Evolutionary conservation across 2,329 filamentous ascomycete genomes (phyloP), one percentile per base, ranked within the genome.

Genomic region (Tolypocladium amazonense): DNA sequence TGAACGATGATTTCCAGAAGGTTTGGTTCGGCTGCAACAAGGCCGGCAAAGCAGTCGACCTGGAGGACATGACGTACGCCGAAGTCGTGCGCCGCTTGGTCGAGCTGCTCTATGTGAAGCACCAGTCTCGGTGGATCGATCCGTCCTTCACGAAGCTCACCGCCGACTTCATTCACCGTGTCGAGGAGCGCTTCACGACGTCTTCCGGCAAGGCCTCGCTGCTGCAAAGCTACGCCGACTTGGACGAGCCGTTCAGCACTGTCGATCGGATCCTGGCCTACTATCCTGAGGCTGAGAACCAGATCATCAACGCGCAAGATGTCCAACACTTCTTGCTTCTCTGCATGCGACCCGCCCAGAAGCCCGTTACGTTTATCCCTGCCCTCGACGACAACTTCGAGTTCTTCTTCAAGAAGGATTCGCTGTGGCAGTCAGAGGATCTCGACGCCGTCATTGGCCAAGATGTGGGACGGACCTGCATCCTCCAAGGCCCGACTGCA

Each of bases 351-450:
- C 90, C 89, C 56, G 88, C 88, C 47, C 94, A 99, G 80, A 99
- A 99, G 82, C 94, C 94, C 2, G 90, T 95, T 35, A 94, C 93
- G 0, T 99, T 99, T 72, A 92, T 99, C 37, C 94, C 94, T 6
- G 82, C 89, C n/a, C 82, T 99, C 27, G 94, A 99, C 68, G 92
- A 96, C 64, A 96, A 93, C 72, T 99, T 99, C 66, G 94, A 99
- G 72, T 96, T 95, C 77, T 99, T 91, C 80, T 99, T 99, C 88
- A 99, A 99, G 86, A 99, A 99, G 80, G 94, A 99, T 74, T 99
- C 94, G 1, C 83, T 99, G 9, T 99, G 94, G 94, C 94, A 99
- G 77, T 97, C 94, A 1, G 94, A 99, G 76, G 94, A 99, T 70
- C 81, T 99, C 14, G 93, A 95, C 69, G 94, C 94, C 58, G 92